phyloP scores from a whole-genome alignment of 441 rosid species.

The Adansonia rubrostipa region DNA sequence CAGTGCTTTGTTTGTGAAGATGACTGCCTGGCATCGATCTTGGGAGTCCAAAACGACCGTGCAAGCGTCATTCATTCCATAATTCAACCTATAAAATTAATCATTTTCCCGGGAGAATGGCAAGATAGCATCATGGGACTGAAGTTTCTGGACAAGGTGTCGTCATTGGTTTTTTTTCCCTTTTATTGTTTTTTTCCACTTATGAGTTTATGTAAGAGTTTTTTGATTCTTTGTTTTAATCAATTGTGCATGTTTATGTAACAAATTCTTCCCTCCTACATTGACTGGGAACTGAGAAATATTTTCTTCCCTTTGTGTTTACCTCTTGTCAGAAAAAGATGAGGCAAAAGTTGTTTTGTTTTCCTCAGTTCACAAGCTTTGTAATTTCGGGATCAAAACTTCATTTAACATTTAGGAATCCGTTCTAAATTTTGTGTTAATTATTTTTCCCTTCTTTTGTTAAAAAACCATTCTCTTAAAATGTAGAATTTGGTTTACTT shows the following conservation, averaged over 20 bases:
- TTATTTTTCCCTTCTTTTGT: background rate
- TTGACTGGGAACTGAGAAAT: background rate
- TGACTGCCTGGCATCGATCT: conserved; percentile 11
- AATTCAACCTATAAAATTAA: background rate
- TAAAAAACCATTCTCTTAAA: too few relatives aligned
- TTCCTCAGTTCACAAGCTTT: background rate
- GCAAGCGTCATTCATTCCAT: conserved; percentile 1
- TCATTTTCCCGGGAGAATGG: background rate
- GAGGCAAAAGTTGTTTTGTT: background rate
- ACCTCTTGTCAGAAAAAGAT: background rate
- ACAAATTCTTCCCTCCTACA: background rate
- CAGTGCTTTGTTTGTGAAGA: background rate
- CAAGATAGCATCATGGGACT: background rate
- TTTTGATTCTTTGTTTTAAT: conserved; percentile 8
- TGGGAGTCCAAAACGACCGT: background rate
- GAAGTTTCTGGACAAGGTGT: background rate
- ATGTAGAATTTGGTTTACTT: too few relatives aligned
- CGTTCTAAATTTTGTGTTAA: background rate
- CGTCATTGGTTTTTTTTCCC: background rate
- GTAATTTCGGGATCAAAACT: conserved; percentile 10
- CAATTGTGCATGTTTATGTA: background rate
- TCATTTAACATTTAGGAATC: background rate
- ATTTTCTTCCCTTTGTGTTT: too few relatives aligned
- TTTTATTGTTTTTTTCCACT: background rate
- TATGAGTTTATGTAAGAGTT: background rate